These are phyloP conservation scores for Fusarium aywerte DNA, from an alignment of 2,329 filamentous ascomycete species.

Conservation along the genomic window DNA sequence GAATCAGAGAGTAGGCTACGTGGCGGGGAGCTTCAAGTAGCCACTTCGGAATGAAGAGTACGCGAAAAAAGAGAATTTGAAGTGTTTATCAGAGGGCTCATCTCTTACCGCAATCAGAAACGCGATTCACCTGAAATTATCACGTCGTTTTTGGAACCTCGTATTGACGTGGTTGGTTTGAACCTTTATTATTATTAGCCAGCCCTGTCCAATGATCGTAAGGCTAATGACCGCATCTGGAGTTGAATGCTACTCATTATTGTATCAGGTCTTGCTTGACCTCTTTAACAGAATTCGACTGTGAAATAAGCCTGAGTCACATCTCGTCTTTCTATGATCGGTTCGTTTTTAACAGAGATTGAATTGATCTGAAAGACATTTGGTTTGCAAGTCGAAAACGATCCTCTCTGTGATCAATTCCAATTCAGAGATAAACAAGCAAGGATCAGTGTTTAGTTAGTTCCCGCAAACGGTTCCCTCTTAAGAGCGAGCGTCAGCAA, in stretches of 20 bases:
- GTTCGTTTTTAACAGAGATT: background rate
- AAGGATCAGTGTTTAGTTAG: conserved; percentile 7
- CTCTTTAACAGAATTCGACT: background rate
- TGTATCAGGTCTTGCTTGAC: background rate
- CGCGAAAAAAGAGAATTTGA: conserved; percentile 2
- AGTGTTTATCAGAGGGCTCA: background rate
- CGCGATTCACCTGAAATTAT: background rate
- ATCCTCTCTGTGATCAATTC: background rate
- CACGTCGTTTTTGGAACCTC: conserved; percentile 16
- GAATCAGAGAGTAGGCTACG: conserved; percentile 2
- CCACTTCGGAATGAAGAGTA: conserved; percentile 22
- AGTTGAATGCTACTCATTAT: background rate
- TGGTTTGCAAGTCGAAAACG: background rate
- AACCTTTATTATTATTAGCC: conserved; percentile 2
- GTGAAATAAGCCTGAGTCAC: background rate
- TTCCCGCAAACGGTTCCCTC: conserved; percentile 32
- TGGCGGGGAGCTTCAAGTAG: conserved; percentile 14
- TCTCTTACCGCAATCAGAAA: conserved; percentile 12
- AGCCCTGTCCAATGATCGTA: conserved; percentile 28
- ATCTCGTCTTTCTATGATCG: background rate
- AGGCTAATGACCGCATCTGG: conserved; percentile 30
- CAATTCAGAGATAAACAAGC: conserved; percentile 1
- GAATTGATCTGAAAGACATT: background rate
- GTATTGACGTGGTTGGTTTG: conserved; percentile 25
- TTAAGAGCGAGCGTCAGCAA: background rate